phyloP scores from a whole-genome alignment of 169 alveolate species.

The Perkinsus marinus region DNA sequence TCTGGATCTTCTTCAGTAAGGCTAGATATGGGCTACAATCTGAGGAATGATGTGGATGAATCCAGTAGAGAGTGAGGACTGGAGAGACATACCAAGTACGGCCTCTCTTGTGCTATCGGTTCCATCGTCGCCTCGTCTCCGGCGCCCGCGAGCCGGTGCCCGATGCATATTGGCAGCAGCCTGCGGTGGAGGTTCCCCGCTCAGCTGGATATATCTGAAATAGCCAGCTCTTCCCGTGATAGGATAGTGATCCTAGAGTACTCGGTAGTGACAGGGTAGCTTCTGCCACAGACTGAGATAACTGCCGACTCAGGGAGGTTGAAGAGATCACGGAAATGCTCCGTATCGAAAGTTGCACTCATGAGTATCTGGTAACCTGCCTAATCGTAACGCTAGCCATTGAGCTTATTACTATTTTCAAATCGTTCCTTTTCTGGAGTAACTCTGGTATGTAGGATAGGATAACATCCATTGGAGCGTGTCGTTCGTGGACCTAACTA shows the following conservation, averaged over 20 bases:
- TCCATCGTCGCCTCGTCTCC: neutral
- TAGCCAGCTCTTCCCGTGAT: neutral
- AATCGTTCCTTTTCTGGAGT: neutral
- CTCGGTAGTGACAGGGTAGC: neutral
- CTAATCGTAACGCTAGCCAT: too few relatives aligned
- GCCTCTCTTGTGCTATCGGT: neutral
- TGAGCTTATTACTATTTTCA: neutral
- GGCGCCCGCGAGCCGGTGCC: neutral
- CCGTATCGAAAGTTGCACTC: conserved; percentile 3
- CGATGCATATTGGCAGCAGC: neutral
- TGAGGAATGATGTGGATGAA: neutral
- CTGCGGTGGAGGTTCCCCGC: neutral
- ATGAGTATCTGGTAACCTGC: neutral
- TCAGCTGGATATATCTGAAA: neutral
- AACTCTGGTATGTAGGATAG: neutral
- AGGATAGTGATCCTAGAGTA: neutral
- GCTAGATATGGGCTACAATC: neutral
- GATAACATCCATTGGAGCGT: neutral
- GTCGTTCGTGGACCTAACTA: neutral
- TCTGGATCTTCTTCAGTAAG: neutral
- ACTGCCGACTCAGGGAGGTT: neutral
- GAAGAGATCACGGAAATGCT: neutral
- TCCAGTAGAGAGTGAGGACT: neutral
- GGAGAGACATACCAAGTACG: neutral
- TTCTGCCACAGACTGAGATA: neutral